Percentiles rank a stretch among this genome's conserved stretches.
These are phyloP conservation scores for Turritis glabra DNA, from an alignment of 345 rosid genomes.

Conservation along the genomic window DNA sequence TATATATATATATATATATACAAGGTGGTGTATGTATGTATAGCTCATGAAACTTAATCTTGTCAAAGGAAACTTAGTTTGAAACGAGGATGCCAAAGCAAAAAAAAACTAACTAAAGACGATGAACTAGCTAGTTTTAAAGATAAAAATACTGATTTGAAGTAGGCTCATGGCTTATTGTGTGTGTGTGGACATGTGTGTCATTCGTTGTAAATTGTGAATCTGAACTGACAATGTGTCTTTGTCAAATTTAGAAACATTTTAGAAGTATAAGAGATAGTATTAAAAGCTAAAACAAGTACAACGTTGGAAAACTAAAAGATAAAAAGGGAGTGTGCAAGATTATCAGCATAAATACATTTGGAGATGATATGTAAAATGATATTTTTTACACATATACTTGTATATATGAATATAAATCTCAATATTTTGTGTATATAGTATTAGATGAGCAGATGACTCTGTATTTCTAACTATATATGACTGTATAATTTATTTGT, in stretches of 20 bases:
- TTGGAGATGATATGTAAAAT: not conserved
- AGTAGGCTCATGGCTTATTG: not conserved
- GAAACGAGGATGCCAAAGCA: not conserved
- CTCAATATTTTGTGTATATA: not conserved
- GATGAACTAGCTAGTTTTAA: not conserved
- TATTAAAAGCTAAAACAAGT: conserved; percentile 16
- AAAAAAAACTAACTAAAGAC: not conserved
- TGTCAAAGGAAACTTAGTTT: conserved; percentile 11
- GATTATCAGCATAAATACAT: not conserved
- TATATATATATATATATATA: not conserved
- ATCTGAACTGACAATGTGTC: not conserved
- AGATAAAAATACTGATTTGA: not conserved
- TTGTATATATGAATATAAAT: not conserved
- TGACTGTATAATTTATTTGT: not conserved
- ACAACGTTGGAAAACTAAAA: conserved; percentile 3
- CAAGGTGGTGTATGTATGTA: conserved; percentile 12
- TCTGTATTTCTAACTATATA: not conserved
- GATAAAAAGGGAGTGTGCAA: not conserved
- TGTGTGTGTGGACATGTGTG: conserved; percentile 11
- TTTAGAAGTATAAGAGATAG: conserved; percentile 7
- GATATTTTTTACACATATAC: not conserved
- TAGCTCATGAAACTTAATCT: not conserved
- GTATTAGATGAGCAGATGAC: not conserved
- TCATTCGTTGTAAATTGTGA: not conserved
- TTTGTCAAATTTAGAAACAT: conserved; percentile 21